These are phyloP conservation scores for Cyclotella sp. DNA, from an alignment of 108 stramenopile species.

Conservation along the genomic window DNA sequence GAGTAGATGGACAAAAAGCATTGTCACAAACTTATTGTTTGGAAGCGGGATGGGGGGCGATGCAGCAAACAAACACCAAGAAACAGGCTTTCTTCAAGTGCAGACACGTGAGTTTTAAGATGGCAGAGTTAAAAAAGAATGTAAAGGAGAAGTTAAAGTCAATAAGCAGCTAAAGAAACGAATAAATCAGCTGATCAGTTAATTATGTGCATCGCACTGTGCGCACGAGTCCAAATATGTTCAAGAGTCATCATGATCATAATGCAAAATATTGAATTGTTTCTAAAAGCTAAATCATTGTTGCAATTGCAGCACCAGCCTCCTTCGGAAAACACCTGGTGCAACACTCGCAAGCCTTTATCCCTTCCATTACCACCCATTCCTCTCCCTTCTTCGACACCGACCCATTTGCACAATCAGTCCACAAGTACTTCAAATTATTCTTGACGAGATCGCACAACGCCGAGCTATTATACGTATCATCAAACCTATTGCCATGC, in stretches of 20 bases:
- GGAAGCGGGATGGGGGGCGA: too few relatives aligned
- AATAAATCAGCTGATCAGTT: too few relatives aligned
- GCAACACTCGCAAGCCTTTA: slow-evolving; percentile 46
- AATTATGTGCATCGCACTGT: too few relatives aligned
- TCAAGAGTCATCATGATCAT: background rate
- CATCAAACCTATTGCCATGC: slow-evolving; percentile 41
- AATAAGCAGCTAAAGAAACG: too few relatives aligned
- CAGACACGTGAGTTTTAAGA: too few relatives aligned
- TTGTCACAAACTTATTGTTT: too few relatives aligned
- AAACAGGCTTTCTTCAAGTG: too few relatives aligned
- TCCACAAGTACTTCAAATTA: slow-evolving; percentile 47
- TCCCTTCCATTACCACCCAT: slow-evolving; percentile 10
- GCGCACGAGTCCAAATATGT: background rate
- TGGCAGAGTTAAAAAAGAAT: too few relatives aligned
- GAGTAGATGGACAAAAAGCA: slow-evolving; percentile 9
- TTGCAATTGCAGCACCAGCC: too few relatives aligned
- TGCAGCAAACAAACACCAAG: too few relatives aligned
- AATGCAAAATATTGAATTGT: background rate
- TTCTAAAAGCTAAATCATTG: background rate
- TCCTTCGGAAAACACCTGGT: slow-evolving; percentile 39
- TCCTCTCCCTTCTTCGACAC: slow-evolving; percentile 10
- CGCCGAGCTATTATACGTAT: background rate
- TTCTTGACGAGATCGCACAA: slow-evolving; percentile 19
- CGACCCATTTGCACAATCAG: slow-evolving; percentile 42
- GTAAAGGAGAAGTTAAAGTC: too few relatives aligned